phyloP scores from a whole-genome alignment of 2,329 filamentous ascomycete genomes.

The Lasiodiplodia hormozganensis region DNA sequence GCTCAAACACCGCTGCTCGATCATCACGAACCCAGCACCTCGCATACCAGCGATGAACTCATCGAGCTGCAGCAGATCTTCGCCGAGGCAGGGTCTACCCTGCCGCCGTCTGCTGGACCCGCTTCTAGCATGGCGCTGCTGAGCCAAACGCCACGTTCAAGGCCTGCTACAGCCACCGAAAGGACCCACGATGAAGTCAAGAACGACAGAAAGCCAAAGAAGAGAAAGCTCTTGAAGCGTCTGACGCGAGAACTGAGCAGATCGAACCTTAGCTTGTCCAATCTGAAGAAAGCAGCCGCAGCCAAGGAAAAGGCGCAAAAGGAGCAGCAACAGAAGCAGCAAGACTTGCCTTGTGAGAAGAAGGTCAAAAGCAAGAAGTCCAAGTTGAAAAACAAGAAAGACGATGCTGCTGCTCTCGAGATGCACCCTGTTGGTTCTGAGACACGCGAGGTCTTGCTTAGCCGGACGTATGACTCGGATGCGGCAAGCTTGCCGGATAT shows the following conservation, averaged over 20 bases:
- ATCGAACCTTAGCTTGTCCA: slow-evolving; percentile 14
- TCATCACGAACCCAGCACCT: neutral
- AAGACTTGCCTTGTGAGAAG: neutral
- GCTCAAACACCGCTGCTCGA: neutral
- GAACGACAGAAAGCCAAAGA: slow-evolving; percentile 33
- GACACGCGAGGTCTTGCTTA: slow-evolving; percentile 2
- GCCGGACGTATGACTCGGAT: slow-evolving; percentile 22
- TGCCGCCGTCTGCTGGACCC: neutral
- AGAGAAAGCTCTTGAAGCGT: slow-evolving; percentile 29
- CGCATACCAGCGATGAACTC: slow-evolving; percentile 34
- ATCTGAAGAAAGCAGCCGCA: slow-evolving; percentile 14
- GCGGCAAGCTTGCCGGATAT: slow-evolving; percentile 22
- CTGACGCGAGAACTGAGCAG: slow-evolving; percentile 19
- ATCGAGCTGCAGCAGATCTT: slow-evolving; percentile 45
- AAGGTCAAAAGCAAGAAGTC: neutral
- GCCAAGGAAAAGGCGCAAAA: slow-evolving; percentile 4
- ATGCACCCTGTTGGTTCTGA: neutral
- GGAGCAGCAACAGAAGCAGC: slow-evolving; percentile 10
- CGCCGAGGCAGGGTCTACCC: slow-evolving; percentile 34
- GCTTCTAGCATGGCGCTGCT: slow-evolving; percentile 19
- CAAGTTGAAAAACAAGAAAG: neutral
- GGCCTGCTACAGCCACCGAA: neutral
- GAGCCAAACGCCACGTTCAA: neutral
- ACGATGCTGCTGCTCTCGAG: neutral
- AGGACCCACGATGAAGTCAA: neutral